Evolutionary conservation across 768 basidiomycete species (phyloP).

Genomic region (Mycena rosella): DNA sequence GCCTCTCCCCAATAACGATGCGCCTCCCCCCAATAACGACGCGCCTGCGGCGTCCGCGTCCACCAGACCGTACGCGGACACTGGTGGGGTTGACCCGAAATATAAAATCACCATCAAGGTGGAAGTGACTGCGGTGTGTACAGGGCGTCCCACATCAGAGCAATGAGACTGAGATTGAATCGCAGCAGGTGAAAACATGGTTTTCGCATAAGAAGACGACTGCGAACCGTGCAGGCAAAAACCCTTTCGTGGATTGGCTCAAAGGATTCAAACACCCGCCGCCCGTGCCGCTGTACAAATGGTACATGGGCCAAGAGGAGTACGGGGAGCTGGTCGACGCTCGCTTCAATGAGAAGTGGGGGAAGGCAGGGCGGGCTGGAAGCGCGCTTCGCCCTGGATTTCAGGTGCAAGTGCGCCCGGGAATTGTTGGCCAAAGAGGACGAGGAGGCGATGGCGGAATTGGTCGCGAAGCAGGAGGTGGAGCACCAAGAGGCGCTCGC

Average conservation of each 20-base stretch:
- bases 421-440: background rate
- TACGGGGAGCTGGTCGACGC: background rate
- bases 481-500: background rate
- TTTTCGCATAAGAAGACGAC: slow-evolving; percentile 8
- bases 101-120: no score
- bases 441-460: background rate
- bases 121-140: no score
- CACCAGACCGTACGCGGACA: no score
- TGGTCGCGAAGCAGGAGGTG: background rate
- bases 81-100: no score
- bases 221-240: background rate
- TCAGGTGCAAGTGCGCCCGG: slow-evolving; percentile 7
- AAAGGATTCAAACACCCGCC: background rate
- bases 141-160: no score
- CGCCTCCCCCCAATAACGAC: no score
- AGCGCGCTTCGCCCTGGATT: background rate
- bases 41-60: no score
- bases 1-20: no score
- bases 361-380: background rate
- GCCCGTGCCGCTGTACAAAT: background rate
- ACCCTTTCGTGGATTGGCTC: background rate
- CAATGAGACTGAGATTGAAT: no score
- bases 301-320: slow-evolving; percentile 3
- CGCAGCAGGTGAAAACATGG: background rate
- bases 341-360: background rate